Base-by-base conservation (phyloP, 495 filamentous ascomycete genomes). In the Aspergillus kassunensis region DNA sequence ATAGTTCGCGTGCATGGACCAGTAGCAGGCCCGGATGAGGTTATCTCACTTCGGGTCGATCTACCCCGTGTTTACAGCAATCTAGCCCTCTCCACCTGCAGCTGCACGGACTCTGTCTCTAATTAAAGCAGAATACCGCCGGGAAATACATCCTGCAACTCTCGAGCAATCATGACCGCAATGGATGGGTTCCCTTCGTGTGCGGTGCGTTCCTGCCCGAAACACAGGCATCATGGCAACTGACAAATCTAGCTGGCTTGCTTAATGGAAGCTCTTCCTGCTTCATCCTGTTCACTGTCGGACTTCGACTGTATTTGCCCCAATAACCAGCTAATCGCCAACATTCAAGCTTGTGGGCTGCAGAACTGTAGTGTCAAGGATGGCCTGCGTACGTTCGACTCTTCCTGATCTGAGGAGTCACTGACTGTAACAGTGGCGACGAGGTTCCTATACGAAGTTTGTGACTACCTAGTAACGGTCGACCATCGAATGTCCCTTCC, bases 281-380 rank as follows among this genome's bases (percentile, higher is more conserved):
- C n/a, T 4, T 40, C 34, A 11, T 27, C 34, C 5, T 49, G 46
- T 19, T 34, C 29, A 13, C 9, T 40, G 21, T 2, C 11, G 6
- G 46, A 49, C 21, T 19, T 49, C 23, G 36, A n/a, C 36, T 50
- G 47, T 13, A 50, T 42, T 10, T 50, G 47, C 16, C 7, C 2
- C 23, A 31, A 49, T 41, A 13, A 20, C 6, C 29, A 27, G 46
- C 34, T 49, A 6, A 49, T 18, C 18, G n/a, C 34, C 33, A 13
- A 50, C 24, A 6, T 33, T 15, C 25, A 33, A 19, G 16, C 16
- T 2, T 50, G 47, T 25, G 18, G 37, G 4, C 8, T 50, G 15
- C 35, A 29, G 18, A 33, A 15, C 11, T 50, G 47, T 18, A 25
- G 5, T 2, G 33, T 31, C 24, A 50, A 31, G 16, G 47, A 50